phyloP scores from a whole-genome alignment of 2,329 filamentous ascomycete genomes.

The Fusarium lyarnte region DNA sequence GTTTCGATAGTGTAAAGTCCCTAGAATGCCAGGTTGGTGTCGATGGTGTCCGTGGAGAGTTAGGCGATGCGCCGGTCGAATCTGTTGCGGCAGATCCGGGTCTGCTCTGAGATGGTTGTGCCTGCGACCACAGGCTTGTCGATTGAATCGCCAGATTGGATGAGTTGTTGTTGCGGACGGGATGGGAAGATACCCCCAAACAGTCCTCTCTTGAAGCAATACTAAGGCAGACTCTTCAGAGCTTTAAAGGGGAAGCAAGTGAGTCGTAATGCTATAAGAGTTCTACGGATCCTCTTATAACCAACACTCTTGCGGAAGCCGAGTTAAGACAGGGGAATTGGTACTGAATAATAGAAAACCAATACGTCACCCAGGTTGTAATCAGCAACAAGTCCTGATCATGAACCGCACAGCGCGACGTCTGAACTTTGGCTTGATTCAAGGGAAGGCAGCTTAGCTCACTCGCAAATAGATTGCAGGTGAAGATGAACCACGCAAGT shows the following conservation, averaged over 20 bases:
- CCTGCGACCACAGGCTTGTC: conserved; percentile 50
- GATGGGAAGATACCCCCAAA: conserved; percentile 49
- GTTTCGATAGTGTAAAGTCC: conserved; percentile 32
- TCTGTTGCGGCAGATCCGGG: conserved; percentile 46
- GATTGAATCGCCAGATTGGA: conserved; percentile 49
- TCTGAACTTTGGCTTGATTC: conserved; percentile 9
- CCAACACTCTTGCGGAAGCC: neutral
- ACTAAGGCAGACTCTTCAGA: conserved; percentile 1
- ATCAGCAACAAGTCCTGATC: conserved; percentile 26
- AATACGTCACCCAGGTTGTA: conserved; percentile 23
- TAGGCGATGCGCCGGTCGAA: conserved; percentile 47
- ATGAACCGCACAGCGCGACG: conserved; percentile 24
- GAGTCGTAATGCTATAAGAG: conserved; percentile 1
- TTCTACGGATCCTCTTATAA: conserved; percentile 2
- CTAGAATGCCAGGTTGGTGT: conserved; percentile 47
- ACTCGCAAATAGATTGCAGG: conserved; percentile 29
- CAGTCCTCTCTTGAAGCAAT: conserved; percentile 43
- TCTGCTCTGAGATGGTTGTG: conserved; percentile 45
- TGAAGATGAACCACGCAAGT: conserved; percentile 30
- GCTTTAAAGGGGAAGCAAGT: conserved; percentile 7
- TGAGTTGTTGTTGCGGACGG: conserved; percentile 42
- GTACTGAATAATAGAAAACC: conserved; percentile 21
- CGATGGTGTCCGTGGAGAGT: conserved; percentile 49
- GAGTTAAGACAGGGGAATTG: conserved; percentile 13
- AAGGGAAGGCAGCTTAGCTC: conserved; percentile 25